A percentile compares a stretch with the other conserved stretches of the same genome.
These are phyloP conservation scores for Cyberlindnera petersonii DNA, from an alignment of 805 yeast species.

Conservation along the genomic window DNA sequence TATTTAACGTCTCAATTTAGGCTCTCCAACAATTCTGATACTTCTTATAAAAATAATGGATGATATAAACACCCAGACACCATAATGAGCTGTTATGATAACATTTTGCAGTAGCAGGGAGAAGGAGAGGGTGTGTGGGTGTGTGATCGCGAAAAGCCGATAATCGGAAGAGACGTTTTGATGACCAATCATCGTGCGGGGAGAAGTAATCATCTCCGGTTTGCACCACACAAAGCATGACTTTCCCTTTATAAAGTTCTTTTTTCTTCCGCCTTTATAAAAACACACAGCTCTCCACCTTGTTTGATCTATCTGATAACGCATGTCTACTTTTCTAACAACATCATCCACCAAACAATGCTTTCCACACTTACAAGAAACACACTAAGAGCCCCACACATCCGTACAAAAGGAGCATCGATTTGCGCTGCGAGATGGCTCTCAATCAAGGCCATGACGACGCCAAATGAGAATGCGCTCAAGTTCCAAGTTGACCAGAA, in stretches of 20 bases:
- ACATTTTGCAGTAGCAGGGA: too few species aligned
- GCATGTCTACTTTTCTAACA: too few species aligned
- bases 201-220: constrained; percentile 10
- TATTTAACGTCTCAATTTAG: too few species aligned
- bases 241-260: too few species aligned
- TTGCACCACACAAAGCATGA: constrained; percentile 10
- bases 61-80: neutral
- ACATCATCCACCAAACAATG: too few species aligned
- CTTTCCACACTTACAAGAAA: neutral
- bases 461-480: constrained; percentile 75
- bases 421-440: constrained; percentile 15
- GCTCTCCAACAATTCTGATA: too few species aligned
- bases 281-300: too few species aligned
- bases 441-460: constrained; percentile 45
- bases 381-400: neutral
- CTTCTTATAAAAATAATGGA: too few species aligned
- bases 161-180: constrained; percentile 4
- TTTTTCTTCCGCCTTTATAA: too few species aligned
- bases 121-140: too few species aligned
- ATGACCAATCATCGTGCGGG: constrained; percentile 12
- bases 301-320: too few species aligned
- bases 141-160: constrained; percentile 1
- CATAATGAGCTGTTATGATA: neutral
- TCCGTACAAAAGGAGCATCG: too few species aligned
- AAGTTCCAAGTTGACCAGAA: constrained; percentile 47